Evolutionary conservation across 2,329 filamentous ascomycete species (phyloP), one percentile per base, ranked within the genome.

Genomic region (Bipolaris bicolor): DNA sequence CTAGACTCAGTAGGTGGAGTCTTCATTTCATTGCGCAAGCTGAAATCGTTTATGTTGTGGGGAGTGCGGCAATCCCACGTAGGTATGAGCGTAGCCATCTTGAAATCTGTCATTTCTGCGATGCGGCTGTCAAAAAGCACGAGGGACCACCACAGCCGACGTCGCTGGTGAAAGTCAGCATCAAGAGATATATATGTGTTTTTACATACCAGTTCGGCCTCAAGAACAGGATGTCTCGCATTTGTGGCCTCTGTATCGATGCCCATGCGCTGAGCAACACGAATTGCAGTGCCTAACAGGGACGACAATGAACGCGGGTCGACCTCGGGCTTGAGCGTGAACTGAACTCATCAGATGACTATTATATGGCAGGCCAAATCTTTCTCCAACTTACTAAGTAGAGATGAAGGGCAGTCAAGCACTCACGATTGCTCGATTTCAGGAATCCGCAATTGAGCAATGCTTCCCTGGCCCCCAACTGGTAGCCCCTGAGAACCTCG

Each of bases 91-190:
- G 79, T 63, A n/a, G 61, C 47, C 13, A 83, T 81, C 7, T 82
- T 80, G 55, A 84, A 78, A 61, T 86, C 83, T 1, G 83, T 80
- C 13, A 81, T 44, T 83, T 81, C 16, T 78, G 78, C 24, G 83
- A 78, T 81, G 3, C 83, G 81, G 41, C 81, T 73, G 58, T 89
- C 87, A 7, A 88, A 80, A 1, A 86, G 78, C 11, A 86, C 72
- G 10, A 89, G 79, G 52, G 87, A 83, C 77, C 84, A 85, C 83
- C 86, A 89, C 0, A 89, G 68, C 2, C 87, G 80, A 7, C 86
- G 81, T 15, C 86, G 81, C 77, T 52, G n/a, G 7, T 10, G 15
- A 11, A n/a, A 22, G 20, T 52, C 20, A 52, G 49, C 40, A 33
- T 45, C 10, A 45, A 11, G 16, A 26, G n/a, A 7, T 15, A 29